Percentiles rank a stretch among this genome's conserved stretches.
phyloP scores from a whole-genome alignment of 345 rosid genomes.

The Syzygium aromaticum region DNA sequence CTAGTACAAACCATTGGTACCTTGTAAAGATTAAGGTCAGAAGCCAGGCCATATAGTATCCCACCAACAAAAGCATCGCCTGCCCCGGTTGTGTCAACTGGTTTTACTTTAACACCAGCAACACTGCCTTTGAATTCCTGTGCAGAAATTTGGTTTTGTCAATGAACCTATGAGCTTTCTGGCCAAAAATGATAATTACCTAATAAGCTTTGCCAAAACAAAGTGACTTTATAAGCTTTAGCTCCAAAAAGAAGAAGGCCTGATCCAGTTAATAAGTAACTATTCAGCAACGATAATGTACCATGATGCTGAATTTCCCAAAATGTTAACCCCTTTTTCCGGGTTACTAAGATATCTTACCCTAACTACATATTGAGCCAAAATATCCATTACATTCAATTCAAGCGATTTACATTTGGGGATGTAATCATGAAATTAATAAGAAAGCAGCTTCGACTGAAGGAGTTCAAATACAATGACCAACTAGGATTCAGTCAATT shows the following conservation, averaged over 20 bases:
- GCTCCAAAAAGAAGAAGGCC: neutral
- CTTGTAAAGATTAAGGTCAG: constrained; percentile 35
- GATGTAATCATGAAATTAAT: neutral
- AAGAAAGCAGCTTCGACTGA: neutral
- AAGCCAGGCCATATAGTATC: constrained; percentile 46
- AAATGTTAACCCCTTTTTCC: neutral
- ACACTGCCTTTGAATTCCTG: constrained; percentile 75
- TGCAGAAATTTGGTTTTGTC: neutral
- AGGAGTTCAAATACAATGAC: neutral
- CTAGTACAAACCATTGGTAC: constrained; percentile 11
- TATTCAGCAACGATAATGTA: neutral
- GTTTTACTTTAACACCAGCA: constrained; percentile 48
- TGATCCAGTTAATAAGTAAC: neutral
- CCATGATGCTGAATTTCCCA: neutral
- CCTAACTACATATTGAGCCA: neutral
- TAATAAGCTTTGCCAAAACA: neutral
- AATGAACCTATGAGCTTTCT: neutral
- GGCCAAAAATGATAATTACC: neutral
- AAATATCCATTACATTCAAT: neutral
- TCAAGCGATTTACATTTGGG: neutral
- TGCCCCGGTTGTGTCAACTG: constrained; percentile 83
- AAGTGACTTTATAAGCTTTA: neutral
- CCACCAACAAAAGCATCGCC: constrained; percentile 86
- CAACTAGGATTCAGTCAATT: neutral
- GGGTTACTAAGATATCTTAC: neutral